Evolutionary conservation across 1,284 basidiomycete genomes (phyloP).

Genomic region (Trametes versicolor): DNA sequence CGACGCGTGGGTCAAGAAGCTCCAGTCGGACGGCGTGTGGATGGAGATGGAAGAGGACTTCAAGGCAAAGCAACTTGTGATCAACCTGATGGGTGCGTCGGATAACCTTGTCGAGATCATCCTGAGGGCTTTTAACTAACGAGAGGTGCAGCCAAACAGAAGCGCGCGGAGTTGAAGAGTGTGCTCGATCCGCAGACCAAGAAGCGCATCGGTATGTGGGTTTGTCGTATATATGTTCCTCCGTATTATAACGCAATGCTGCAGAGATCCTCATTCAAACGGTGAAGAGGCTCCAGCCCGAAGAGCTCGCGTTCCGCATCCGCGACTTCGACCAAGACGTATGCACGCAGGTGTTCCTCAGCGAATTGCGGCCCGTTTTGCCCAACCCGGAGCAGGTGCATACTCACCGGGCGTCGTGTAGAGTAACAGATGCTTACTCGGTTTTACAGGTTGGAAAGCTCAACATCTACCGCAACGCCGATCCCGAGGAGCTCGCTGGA

Average conservation of each 20-base stretch:
- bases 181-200: slow-evolving; percentile 92
- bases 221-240: neutral
- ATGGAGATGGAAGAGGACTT: slow-evolving; percentile 98
- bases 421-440: slow-evolving; percentile 31
- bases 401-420: slow-evolving; percentile 1
- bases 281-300: slow-evolving; percentile 83
- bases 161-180: slow-evolving; percentile 86
- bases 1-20: slow-evolving; percentile 79
- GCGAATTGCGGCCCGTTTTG: slow-evolving; percentile 86
- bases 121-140: slow-evolving; percentile 28
- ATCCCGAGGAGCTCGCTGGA: slow-evolving; percentile 87
- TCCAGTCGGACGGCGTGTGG: slow-evolving; percentile 90
- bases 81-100: slow-evolving; percentile 76
- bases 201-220: slow-evolving; percentile 84
- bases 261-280: slow-evolving; percentile 91
- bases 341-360: slow-evolving; percentile 88
- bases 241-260: neutral
- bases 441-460: slow-evolving; percentile 82
- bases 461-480: slow-evolving; percentile 89
- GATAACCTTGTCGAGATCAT: neutral
- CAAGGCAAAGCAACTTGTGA: slow-evolving; percentile 94
- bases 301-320: slow-evolving; percentile 86
- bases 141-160: slow-evolving; percentile 70
- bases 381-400: slow-evolving; percentile 89
- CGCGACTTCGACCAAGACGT: slow-evolving; percentile 86